A percentile compares a stretch with the other conserved stretches of the same genome.
Evolutionary conservation across 208 protist species (phyloP).

Genomic region (Trypanosoma lewisi): DNA sequence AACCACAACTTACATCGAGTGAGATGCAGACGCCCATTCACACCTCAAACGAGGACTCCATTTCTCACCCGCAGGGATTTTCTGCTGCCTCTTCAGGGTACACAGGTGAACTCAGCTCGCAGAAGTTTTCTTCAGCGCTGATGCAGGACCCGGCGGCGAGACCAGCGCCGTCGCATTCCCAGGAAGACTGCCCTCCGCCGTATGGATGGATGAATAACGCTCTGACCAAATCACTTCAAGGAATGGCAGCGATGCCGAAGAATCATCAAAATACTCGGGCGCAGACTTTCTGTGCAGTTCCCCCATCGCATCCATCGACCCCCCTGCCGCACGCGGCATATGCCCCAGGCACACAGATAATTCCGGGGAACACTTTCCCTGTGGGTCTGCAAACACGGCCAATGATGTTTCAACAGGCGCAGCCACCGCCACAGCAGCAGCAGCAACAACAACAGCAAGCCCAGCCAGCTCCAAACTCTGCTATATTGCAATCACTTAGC

Average conservation of each 20-base stretch:
- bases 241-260: neutral
- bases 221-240: neutral
- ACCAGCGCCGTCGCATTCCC: constrained; percentile 8
- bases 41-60: neutral
- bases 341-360: neutral
- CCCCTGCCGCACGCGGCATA: constrained; percentile 8
- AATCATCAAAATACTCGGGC: neutral
- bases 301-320: neutral
- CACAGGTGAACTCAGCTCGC: neutral
- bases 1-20: constrained; percentile 5
- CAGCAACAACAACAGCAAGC: constrained; percentile 9
- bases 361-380: neutral
- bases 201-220: constrained; percentile 3
- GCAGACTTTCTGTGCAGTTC: neutral
- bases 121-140: neutral
- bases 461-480: neutral
- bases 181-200: constrained; percentile 15
- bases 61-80: neutral
- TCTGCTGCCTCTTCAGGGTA: neutral
- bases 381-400: neutral
- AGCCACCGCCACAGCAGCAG: constrained; percentile 3
- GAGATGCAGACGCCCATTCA: constrained; percentile 2
- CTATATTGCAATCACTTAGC: neutral
- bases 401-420: constrained; percentile 11
- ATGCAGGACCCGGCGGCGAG: neutral